Evolutionary conservation across 192 early-diverging fungal genomes (phyloP).

Genomic region (Piromyces finnis): DNA sequence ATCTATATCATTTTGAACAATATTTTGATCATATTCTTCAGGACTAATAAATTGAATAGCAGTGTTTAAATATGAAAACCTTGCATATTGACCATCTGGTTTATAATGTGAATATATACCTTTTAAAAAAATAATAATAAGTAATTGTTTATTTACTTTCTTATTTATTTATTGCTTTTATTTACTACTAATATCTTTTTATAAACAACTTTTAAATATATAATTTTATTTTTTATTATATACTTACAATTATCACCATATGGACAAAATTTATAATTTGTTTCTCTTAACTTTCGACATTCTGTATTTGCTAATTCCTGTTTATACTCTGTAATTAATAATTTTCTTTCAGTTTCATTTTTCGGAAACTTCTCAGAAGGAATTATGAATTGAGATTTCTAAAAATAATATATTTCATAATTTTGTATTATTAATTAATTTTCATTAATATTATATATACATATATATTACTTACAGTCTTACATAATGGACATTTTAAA

Average conservation of each 20-base stretch:
- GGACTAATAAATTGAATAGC: neutral
- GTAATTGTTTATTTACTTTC: no score
- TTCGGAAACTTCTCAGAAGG: neutral
- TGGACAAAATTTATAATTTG: neutral
- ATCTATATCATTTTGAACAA: neutral
- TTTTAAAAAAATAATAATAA: neutral
- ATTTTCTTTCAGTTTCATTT: neutral
- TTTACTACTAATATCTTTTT: no score
- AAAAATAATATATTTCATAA: neutral
- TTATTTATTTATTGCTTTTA: no score
- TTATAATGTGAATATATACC: neutral
- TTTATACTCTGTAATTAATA: neutral
- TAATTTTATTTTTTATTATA: neutral
- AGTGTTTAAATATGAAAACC: neutral
- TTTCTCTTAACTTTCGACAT: neutral
- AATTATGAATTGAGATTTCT: neutral
- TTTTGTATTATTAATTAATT: neutral
- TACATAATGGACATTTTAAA: neutral
- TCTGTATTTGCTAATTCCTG: neutral
- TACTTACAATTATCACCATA: neutral
- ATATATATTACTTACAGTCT: neutral
- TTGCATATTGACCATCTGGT: neutral
- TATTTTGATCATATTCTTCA: neutral
- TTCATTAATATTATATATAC: no score
- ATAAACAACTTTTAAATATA: no score